phyloP scores from a whole-genome alignment of 1,284 basidiomycete species.

The Amylostereum areolatum region DNA sequence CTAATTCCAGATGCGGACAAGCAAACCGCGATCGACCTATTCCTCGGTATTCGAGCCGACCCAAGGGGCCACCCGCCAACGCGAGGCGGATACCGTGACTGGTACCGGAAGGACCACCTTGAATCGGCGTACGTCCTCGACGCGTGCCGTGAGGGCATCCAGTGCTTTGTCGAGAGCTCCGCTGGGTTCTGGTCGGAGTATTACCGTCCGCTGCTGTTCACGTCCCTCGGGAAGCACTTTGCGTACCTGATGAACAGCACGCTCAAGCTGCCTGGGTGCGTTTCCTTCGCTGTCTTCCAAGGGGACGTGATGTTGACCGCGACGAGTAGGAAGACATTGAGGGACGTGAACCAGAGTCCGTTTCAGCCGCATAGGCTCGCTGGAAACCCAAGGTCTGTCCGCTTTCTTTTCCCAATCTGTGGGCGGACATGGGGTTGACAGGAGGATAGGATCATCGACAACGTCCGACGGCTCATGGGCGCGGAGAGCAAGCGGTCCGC shows the following conservation, averaged over 20 bases:
- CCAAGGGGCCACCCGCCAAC: slow-evolving; percentile 40
- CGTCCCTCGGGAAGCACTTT: slow-evolving; percentile 78
- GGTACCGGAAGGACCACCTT: slow-evolving; percentile 75
- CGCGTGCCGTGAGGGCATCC: slow-evolving; percentile 49
- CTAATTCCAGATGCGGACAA: slow-evolving; percentile 81
- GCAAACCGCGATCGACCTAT: slow-evolving; percentile 95
- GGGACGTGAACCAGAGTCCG: slow-evolving; percentile 64
- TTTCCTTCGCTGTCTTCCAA: background rate
- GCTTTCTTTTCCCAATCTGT: background rate
- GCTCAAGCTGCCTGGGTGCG: slow-evolving; percentile 73
- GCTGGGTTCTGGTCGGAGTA: slow-evolving; percentile 88
- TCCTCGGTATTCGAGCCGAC: slow-evolving; percentile 78
- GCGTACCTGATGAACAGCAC: slow-evolving; percentile 86
- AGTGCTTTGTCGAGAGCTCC: slow-evolving; percentile 50
- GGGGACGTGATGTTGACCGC: slow-evolving; percentile 7
- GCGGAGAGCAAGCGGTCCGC: slow-evolving; percentile 7
- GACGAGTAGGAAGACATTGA: slow-evolving; percentile 55
- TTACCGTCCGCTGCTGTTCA: slow-evolving; percentile 83
- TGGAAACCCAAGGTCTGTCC: slow-evolving; percentile 35
- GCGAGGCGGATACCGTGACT: slow-evolving; percentile 69
- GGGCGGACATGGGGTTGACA: slow-evolving; percentile 1
- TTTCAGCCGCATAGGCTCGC: slow-evolving; percentile 53
- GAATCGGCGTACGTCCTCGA: slow-evolving; percentile 53
- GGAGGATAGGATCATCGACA: slow-evolving; percentile 56
- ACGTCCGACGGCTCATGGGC: slow-evolving; percentile 67